Evolutionary conservation across 2,329 filamentous ascomycete species (phyloP).

Genomic region (Emergomyces orientalis): DNA sequence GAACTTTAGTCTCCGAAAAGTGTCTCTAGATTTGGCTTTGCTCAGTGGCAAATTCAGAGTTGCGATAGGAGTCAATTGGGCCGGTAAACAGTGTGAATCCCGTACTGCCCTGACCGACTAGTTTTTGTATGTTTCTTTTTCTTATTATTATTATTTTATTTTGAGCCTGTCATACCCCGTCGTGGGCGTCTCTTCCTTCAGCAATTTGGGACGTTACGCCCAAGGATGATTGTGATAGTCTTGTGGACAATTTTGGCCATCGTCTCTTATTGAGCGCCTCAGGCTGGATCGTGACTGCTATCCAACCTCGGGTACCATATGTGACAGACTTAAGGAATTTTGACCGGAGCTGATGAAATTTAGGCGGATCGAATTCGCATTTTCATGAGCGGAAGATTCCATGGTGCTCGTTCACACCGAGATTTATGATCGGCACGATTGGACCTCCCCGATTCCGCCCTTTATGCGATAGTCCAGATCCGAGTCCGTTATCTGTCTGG

Average conservation of each 20-base stretch:
- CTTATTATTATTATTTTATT: slow-evolving; percentile 3
- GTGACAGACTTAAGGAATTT: slow-evolving; percentile 5
- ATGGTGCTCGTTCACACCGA: slow-evolving; percentile 3
- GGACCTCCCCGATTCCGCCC: neutral
- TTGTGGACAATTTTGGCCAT: slow-evolving; percentile 1
- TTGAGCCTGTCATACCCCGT: slow-evolving; percentile 7
- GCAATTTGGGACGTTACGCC: slow-evolving; percentile 2
- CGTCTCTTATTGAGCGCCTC: slow-evolving; percentile 1
- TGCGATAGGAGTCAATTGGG: slow-evolving; percentile 4
- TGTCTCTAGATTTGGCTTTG: slow-evolving; percentile 2
- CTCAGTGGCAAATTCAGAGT: slow-evolving; percentile 1
- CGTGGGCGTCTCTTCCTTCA: neutral
- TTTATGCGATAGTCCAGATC: slow-evolving; percentile 4
- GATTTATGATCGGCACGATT: slow-evolving; percentile 8
- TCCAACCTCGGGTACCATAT: neutral
- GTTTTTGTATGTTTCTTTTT: slow-evolving; percentile 4
- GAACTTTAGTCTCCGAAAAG: slow-evolving; percentile 6
- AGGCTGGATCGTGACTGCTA: slow-evolving; percentile 2
- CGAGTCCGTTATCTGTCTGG: neutral
- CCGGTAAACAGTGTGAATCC: neutral
- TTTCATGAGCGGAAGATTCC: slow-evolving; percentile 4
- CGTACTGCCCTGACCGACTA: neutral
- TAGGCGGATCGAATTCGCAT: neutral
- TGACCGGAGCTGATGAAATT: slow-evolving; percentile 4
- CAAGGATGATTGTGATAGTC: slow-evolving; percentile 1